Percentiles rank a stretch among this genome's conserved stretches.
phyloP scores from a whole-genome alignment of 2,329 filamentous ascomycete genomes.

The Phaeophleospora eucalypticola region DNA sequence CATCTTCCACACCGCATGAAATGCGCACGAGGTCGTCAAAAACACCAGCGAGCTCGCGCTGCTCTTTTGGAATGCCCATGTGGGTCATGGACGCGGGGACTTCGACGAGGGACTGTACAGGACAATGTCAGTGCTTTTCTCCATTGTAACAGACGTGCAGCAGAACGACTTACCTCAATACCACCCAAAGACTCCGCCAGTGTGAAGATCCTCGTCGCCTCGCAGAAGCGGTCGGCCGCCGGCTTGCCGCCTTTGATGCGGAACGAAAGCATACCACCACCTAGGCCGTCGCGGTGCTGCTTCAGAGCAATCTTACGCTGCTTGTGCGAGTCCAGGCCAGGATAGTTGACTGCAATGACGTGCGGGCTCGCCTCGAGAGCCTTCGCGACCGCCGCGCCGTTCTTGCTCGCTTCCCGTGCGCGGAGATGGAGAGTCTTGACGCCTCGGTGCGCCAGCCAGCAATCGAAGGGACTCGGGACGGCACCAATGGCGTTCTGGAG shows the following conservation, averaged over 20 bases:
- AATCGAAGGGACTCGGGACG: constrained; percentile 91
- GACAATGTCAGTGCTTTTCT: background rate
- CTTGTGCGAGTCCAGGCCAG: constrained; percentile 80
- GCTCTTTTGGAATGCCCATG: constrained; percentile 83
- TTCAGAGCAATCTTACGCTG: constrained; percentile 79
- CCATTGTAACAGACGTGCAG: too few relatives aligned
- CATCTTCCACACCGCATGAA: constrained; percentile 92
- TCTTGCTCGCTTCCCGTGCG: constrained; percentile 75
- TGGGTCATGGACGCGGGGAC: constrained; percentile 96
- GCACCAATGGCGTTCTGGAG: constrained; percentile 97
- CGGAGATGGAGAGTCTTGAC: constrained; percentile 95
- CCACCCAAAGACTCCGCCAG: constrained; percentile 89
- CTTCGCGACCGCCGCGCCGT: constrained; percentile 72
- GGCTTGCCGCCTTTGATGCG: constrained; percentile 80
- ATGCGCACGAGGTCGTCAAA: constrained; percentile 91
- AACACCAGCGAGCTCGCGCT: constrained; percentile 88
- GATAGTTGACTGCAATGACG: constrained; percentile 92
- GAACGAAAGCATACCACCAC: constrained; percentile 97
- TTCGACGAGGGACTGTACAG: constrained; percentile 62
- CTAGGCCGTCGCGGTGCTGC: constrained; percentile 91
- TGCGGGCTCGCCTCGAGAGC: constrained; percentile 75
- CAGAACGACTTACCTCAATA: constrained; percentile 75
- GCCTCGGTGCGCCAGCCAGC: constrained; percentile 95
- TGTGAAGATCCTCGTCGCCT: constrained; percentile 82
- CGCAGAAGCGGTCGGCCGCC: constrained; percentile 89